Percentiles rank a stretch among this genome's conserved stretches.
These are phyloP conservation scores for Phytophthora palmivora DNA, from an alignment of 352 stramenopile genomes.

Conservation along the genomic window DNA sequence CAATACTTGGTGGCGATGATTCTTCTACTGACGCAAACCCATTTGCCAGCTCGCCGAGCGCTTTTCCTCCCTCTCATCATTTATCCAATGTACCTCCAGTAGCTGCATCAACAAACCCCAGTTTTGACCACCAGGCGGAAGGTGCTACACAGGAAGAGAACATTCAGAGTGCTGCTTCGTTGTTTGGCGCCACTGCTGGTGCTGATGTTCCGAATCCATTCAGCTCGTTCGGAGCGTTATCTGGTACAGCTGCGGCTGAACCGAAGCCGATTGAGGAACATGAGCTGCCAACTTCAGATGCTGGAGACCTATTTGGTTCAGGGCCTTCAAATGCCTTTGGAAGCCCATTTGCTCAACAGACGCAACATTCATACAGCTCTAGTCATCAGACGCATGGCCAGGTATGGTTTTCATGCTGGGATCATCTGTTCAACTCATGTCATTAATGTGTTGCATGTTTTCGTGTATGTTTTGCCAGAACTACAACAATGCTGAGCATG, in stretches of 20 bases:
- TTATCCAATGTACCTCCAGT: conserved; percentile 8
- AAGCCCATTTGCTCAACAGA: conserved; percentile 40
- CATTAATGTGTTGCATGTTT: conserved; percentile 11
- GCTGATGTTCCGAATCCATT: conserved; percentile 64
- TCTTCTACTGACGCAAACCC: conserved; percentile 44
- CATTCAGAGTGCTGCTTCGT: conserved; percentile 55
- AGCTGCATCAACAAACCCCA: conserved; percentile 7
- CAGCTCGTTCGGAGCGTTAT: conserved; percentile 41
- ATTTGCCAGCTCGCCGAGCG: conserved; percentile 44
- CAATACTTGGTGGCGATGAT: conserved; percentile 36
- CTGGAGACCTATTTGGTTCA: conserved; percentile 65
- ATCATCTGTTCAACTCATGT: not conserved
- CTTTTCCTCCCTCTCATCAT: conserved; percentile 39
- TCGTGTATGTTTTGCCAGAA: conserved; percentile 18
- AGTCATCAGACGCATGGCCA: conserved; percentile 50
- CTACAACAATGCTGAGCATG: conserved; percentile 27
- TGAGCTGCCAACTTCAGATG: conserved; percentile 62
- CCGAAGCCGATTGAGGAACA: conserved; percentile 38
- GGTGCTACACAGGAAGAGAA: conserved; percentile 22
- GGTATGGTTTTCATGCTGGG: conserved; percentile 30
- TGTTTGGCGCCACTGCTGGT: conserved; percentile 65
- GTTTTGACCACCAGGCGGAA: conserved; percentile 20
- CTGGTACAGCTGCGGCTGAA: conserved; percentile 11
- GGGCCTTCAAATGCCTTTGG: conserved; percentile 37
- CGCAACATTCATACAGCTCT: conserved; percentile 34